Percentiles rank a stretch among this genome's conserved stretches.
Conservation (phyloP, 2,329 filamentous ascomycete species). For the Aspergillus pseudoviridinutans region DNA sequence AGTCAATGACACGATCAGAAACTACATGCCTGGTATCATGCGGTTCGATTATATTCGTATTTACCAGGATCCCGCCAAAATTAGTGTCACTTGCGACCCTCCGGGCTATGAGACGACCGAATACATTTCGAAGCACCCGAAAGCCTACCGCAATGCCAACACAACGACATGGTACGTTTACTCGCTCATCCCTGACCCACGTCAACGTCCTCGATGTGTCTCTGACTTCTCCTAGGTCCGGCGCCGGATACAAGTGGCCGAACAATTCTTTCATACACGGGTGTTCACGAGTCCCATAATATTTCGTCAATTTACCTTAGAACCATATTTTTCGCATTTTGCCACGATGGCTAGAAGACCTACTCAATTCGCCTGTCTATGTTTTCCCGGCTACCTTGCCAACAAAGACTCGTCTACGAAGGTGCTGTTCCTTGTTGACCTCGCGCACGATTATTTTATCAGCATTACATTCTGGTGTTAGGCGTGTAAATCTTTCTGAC, state of each 20-base stretch:
- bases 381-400: not conserved
- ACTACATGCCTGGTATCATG: constrained; percentile 61
- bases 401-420: not conserved
- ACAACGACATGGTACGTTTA: constrained; percentile 56
- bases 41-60: constrained; percentile 67
- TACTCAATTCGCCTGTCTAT: not conserved
- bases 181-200: not conserved
- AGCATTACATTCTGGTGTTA: constrained; percentile 18
- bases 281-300: constrained; percentile 36
- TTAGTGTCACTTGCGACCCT: constrained; percentile 64
- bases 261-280: constrained; percentile 58
- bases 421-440: not conserved
- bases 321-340: not conserved
- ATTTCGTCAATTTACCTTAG: not conserved
- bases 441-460: constrained; percentile 2
- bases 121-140: constrained; percentile 61
- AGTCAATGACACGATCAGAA: constrained; percentile 55
- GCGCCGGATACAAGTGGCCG: constrained; percentile 56
- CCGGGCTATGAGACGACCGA: constrained; percentile 62
- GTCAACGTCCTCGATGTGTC: not conserved
- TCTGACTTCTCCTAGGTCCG: constrained; percentile 29
- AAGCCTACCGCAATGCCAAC: constrained; percentile 62
- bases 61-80: constrained; percentile 59
- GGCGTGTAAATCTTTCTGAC: not conserved
- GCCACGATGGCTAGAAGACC: not conserved